These are phyloP conservation scores for Nigrospora oryzae DNA, from an alignment of 2,329 filamentous ascomycete species.

Conservation along the genomic window DNA sequence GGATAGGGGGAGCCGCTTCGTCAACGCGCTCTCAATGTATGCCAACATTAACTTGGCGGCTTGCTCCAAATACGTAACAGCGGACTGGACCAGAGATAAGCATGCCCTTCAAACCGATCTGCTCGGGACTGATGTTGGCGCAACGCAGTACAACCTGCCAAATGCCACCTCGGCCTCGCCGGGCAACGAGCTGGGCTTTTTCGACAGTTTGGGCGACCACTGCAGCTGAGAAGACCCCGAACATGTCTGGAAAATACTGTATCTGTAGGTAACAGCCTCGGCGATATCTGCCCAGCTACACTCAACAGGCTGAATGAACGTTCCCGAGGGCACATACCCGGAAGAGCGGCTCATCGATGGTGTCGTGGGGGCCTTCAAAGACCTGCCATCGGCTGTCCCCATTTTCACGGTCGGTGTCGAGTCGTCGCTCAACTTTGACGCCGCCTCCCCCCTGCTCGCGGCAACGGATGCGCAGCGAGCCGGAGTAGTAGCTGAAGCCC, in stretches of 20 bases:
- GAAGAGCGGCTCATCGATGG: conserved; percentile 24
- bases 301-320: conserved; percentile 1
- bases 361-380: conserved; percentile 16
- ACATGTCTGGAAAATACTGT: conserved; percentile 17
- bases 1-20: background rate
- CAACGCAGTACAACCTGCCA: conserved; percentile 13
- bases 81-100: conserved; percentile 13
- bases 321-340: conserved; percentile 24
- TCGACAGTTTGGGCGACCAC: conserved; percentile 27
- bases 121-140: background rate
- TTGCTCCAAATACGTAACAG: conserved; percentile 13
- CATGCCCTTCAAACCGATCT: conserved; percentile 4
- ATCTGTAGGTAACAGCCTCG: conserved; percentile 12
- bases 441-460: conserved; percentile 12
- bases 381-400: conserved; percentile 7
- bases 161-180: conserved; percentile 8
- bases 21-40: conserved; percentile 8
- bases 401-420: conserved; percentile 13
- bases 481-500: too few species aligned
- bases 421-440: conserved; percentile 28
- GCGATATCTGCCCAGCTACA: conserved; percentile 8
- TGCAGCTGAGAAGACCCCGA: conserved; percentile 24
- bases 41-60: conserved; percentile 13
- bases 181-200: conserved; percentile 17
- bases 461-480: too few species aligned